These are phyloP conservation scores for Aquilaria agallochum DNA, from an alignment of 441 rosid species.

Conservation along the genomic window DNA sequence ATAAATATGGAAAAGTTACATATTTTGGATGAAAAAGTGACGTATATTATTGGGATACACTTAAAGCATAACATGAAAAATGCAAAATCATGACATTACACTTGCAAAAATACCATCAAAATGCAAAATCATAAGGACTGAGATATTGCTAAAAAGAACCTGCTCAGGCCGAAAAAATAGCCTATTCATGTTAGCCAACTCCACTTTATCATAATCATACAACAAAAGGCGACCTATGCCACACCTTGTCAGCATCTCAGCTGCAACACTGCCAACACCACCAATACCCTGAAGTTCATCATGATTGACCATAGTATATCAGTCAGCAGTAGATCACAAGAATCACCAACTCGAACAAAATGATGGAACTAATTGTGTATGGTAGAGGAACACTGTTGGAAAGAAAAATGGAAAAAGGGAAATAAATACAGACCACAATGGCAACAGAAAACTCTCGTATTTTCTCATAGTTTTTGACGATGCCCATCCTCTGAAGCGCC, in stretches of 20 bases:
- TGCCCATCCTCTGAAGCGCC: constrained; percentile 99
- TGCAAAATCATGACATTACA: too few relatives aligned
- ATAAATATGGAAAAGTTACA: too few relatives aligned
- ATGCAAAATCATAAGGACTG: neutral
- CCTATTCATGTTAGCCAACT: constrained; percentile 97
- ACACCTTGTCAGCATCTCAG: constrained; percentile 98
- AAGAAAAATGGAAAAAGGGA: constrained; percentile 14
- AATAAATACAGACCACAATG: constrained; percentile 74
- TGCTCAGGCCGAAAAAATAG: constrained; percentile 97
- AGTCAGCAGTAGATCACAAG: constrained; percentile 6
- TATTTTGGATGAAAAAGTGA: too few relatives aligned
- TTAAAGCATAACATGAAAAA: too few relatives aligned
- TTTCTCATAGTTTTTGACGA: constrained; percentile 83
- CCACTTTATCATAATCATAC: constrained; percentile 95
- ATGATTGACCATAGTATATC: constrained; percentile 6
- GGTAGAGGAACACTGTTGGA: neutral
- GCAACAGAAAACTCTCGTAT: constrained; percentile 91
- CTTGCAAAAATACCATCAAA: too few relatives aligned
- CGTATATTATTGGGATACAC: too few relatives aligned
- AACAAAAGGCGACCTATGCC: constrained; percentile 95
- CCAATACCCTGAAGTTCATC: constrained; percentile 70
- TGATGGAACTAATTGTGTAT: neutral
- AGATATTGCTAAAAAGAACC: constrained; percentile 33
- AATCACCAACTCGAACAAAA: neutral
- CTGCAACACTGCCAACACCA: constrained; percentile 98